phyloP scores from a whole-genome alignment of 768 basidiomycete genomes.

The Mycena belliarum region DNA sequence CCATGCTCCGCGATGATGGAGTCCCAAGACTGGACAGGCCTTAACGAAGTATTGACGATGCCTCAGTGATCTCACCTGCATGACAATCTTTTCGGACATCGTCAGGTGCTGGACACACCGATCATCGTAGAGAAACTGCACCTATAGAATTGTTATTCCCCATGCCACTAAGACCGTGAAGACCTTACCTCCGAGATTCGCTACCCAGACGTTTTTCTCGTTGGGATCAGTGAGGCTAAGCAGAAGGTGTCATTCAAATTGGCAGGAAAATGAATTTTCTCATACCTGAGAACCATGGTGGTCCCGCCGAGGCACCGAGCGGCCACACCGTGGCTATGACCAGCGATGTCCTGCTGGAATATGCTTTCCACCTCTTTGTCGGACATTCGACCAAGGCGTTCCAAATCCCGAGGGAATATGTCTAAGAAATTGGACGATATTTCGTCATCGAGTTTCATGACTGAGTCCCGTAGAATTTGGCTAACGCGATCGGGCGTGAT shows the following conservation, averaged over 20 bases:
- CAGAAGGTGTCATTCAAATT: background rate
- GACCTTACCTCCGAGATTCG: constrained; percentile 47
- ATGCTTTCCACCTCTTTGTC: constrained; percentile 12
- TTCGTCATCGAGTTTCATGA: constrained; percentile 42
- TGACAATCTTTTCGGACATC: constrained; percentile 38
- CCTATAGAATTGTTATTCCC: background rate
- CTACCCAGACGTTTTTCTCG: constrained; percentile 55
- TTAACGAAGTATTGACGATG: background rate
- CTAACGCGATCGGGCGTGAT: constrained; percentile 38
- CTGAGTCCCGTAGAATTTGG: constrained; percentile 36
- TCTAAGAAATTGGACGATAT: constrained; percentile 45
- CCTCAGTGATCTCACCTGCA: constrained; percentile 37
- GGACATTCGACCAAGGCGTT: constrained; percentile 11
- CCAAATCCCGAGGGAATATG: constrained; percentile 40
- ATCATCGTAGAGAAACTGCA: background rate
- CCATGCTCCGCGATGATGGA: constrained; percentile 42
- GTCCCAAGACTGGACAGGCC: constrained; percentile 36
- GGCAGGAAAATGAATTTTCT: background rate
- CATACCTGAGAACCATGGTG: constrained; percentile 45
- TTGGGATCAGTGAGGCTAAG: constrained; percentile 51
- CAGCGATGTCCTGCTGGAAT: constrained; percentile 10
- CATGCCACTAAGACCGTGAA: background rate
- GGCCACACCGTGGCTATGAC: constrained; percentile 10
- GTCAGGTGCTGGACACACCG: background rate
- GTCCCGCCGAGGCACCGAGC: constrained; percentile 50